A percentile compares a stretch with the other conserved stretches of the same genome.
Conservation (phyloP, 306 rosid genomes). For the Rubus idaeus region DNA sequence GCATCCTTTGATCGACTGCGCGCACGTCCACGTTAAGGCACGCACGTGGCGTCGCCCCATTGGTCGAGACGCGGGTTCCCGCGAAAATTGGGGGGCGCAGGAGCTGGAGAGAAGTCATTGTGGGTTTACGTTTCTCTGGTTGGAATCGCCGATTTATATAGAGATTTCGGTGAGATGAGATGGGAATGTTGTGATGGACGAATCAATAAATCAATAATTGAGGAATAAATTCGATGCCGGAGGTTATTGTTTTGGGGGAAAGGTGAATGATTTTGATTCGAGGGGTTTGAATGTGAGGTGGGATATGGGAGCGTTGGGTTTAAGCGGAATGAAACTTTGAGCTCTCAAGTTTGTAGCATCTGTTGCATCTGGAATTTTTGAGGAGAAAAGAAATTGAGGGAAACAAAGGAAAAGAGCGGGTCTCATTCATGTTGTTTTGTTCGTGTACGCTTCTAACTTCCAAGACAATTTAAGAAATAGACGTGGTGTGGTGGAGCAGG, state of each 20-base stretch:
- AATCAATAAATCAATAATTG: not conserved
- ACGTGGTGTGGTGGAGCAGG: too few species aligned
- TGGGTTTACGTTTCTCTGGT: not conserved
- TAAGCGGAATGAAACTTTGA: not conserved
- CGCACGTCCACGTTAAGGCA: conserved; percentile 12
- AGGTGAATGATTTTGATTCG: not conserved
- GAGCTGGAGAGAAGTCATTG: conserved; percentile 12
- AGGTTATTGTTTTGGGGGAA: too few species aligned
- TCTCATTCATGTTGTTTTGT: not conserved
- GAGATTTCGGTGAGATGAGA: not conserved
- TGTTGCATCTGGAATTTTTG: not conserved
- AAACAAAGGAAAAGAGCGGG: not conserved
- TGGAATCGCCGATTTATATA: not conserved
- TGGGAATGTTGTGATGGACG: not conserved
- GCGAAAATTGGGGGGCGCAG: not conserved
- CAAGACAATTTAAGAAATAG: too few species aligned
- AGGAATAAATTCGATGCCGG: not conserved
- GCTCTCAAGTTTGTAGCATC: not conserved
- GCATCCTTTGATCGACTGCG: not conserved
- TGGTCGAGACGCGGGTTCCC: not conserved
- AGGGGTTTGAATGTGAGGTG: not conserved
- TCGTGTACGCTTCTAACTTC: too few species aligned
- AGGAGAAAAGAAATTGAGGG: not conserved
- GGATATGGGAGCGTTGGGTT: not conserved
- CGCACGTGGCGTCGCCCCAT: not conserved